These are phyloP conservation scores for Pterocarpus macrocarpus DNA, from an alignment of 306 rosid genomes.

Conservation along the genomic window DNA sequence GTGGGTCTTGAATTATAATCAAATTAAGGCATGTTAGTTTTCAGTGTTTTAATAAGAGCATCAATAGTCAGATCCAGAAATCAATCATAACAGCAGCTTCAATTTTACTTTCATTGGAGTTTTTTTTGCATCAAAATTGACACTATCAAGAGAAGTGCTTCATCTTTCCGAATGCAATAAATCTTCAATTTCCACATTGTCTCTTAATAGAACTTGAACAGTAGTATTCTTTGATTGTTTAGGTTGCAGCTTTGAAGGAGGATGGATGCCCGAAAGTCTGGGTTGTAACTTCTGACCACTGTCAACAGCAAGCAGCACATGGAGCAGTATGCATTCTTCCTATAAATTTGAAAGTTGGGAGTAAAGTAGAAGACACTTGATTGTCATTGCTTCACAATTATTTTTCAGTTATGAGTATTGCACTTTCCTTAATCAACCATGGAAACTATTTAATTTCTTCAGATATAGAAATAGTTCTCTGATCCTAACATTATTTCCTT, in stretches of 20 bases:
- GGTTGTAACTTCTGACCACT: conserved; percentile 91
- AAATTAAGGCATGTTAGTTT: conserved; percentile 7
- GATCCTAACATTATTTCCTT: conserved; percentile 34
- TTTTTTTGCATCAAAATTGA: conserved; percentile 20
- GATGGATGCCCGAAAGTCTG: conserved; percentile 97
- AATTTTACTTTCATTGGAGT: conserved; percentile 11
- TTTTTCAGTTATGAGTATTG: conserved; percentile 16
- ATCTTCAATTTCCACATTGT: conserved; percentile 30
- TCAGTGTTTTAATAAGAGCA: conserved; percentile 11
- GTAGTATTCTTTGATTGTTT: conserved; percentile 32
- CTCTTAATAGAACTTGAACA: conserved; percentile 10
- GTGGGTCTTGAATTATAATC: conserved; percentile 22
- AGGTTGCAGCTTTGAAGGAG: conserved; percentile 89
- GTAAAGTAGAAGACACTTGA: conserved; percentile 37
- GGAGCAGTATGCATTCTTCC: conserved; percentile 78
- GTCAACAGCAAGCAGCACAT: conserved; percentile 87
- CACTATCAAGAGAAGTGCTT: conserved; percentile 17
- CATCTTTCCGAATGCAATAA: conserved; percentile 7
- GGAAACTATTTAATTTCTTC: conserved; percentile 36
- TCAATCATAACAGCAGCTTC: conserved; percentile 15
- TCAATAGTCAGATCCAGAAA: conserved; percentile 10
- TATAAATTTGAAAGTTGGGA: conserved; percentile 33
- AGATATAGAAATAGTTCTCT: conserved; percentile 7
- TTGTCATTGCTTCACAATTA: conserved; percentile 20
- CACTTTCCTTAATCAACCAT: conserved; percentile 17